Conservation (phyloP, 2,329 filamentous ascomycete species). For the Pyricularia pennisetigena region DNA sequence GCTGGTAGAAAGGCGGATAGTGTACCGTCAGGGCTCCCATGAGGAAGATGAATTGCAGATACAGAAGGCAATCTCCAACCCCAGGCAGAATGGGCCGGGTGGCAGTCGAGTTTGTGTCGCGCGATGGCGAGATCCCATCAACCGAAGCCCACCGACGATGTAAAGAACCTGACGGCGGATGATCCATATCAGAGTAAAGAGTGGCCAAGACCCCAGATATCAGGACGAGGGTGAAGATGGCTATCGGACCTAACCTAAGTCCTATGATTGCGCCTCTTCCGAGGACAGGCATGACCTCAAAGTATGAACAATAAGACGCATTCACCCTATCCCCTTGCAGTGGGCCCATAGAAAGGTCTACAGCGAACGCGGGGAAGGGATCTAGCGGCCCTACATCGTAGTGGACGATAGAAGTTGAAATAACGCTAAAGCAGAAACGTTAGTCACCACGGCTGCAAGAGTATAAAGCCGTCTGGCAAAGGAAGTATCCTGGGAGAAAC, state of each 20-base stretch:
- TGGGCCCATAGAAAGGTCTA: background rate
- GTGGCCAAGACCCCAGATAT: background rate
- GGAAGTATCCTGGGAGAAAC: too few species aligned
- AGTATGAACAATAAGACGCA: background rate
- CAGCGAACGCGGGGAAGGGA: background rate
- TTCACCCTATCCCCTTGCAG: background rate
- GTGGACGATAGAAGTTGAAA: background rate
- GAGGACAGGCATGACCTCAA: background rate
- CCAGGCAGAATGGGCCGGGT: slow-evolving; percentile 6
- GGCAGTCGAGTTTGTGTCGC: background rate
- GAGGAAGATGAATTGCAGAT: slow-evolving; percentile 66
- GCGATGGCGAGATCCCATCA: background rate
- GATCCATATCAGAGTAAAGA: background rate
- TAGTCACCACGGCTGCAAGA: background rate
- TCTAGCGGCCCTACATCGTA: background rate
- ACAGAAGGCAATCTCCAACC: slow-evolving; percentile 61
- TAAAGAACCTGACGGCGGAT: background rate
- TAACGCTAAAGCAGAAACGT: background rate
- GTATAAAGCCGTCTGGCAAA: background rate
- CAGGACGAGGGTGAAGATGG: background rate
- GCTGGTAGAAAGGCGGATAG: slow-evolving; percentile 67
- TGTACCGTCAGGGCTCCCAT: slow-evolving; percentile 59
- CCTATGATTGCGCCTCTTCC: background rate
- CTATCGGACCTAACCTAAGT: background rate
- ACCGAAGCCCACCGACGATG: background rate